Conservation (phyloP, 2,329 filamentous ascomycete species). For the Fusarium sp. region DNA sequence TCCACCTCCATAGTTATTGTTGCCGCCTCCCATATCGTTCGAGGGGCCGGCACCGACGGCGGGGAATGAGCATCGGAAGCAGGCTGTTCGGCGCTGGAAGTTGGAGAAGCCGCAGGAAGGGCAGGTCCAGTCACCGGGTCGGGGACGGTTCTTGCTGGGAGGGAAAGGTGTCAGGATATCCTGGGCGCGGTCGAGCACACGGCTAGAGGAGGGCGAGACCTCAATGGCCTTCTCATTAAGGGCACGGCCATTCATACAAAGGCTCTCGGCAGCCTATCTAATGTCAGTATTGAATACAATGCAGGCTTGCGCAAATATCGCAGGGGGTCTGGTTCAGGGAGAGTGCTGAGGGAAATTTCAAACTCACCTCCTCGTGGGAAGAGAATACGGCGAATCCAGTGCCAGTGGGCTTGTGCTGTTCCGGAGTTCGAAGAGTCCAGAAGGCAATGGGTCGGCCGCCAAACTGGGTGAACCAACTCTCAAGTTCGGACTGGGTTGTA, state of each 20-base stretch:
- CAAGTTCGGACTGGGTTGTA: constrained; percentile 96
- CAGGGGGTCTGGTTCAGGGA: not conserved
- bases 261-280: constrained; percentile 87
- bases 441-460: constrained; percentile 97
- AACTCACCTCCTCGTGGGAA: constrained; percentile 94
- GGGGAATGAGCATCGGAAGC: constrained; percentile 99
- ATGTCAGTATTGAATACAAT: constrained; percentile 22
- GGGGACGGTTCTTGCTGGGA: constrained; percentile 96
- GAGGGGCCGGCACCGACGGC: constrained; percentile 83
- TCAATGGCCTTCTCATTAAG: constrained; percentile 99
- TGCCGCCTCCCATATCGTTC: constrained; percentile 72
- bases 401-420: constrained; percentile 99
- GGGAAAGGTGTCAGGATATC: constrained; percentile 98
- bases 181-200: constrained; percentile 92
- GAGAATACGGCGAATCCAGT: constrained; percentile 99
- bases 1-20: constrained; percentile 69
- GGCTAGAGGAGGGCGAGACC: constrained; percentile 96
- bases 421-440: constrained; percentile 96
- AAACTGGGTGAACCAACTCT: constrained; percentile 99
- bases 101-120: constrained; percentile 99
- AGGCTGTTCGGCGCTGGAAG: constrained; percentile 97
- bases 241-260: constrained; percentile 99
- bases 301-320: not conserved
- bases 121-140: constrained; percentile 98
- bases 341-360: not conserved